These are phyloP conservation scores for Yarrowia porcina DNA, from an alignment of 805 yeast species.

Conservation along the genomic window DNA sequence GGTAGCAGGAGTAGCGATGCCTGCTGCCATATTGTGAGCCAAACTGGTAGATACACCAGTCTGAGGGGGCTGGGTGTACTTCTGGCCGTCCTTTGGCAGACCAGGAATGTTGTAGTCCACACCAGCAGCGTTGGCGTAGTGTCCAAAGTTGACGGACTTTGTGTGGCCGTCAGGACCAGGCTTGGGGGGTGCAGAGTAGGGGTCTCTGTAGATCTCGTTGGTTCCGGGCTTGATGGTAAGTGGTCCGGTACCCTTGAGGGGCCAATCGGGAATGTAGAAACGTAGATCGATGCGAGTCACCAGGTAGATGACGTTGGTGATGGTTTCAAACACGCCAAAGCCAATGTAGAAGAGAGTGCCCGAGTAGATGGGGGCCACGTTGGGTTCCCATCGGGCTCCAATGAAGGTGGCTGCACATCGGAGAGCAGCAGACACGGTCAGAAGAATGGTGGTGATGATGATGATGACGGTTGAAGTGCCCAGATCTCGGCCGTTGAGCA, in stretches of 20 bases:
- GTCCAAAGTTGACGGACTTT: neutral
- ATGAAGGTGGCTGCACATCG: conserved; percentile 14
- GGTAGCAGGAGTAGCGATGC: conserved; percentile 6
- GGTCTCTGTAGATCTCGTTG: conserved; percentile 18
- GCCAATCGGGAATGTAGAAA: conserved; percentile 71
- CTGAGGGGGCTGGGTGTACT: neutral
- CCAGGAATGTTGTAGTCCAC: conserved; percentile 9
- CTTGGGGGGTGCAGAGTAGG: conserved; percentile 2
- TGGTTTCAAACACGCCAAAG: conserved; percentile 65
- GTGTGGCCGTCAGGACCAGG: neutral
- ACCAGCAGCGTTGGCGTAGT: conserved; percentile 12
- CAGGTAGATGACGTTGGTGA: conserved; percentile 55
- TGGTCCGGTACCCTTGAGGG: conserved; percentile 37
- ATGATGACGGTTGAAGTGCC: conserved; percentile 9
- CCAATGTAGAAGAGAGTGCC: conserved; percentile 52
- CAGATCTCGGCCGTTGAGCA: conserved; percentile 9
- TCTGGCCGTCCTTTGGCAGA: conserved; percentile 4
- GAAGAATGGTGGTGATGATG: neutral
- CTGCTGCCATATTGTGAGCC: conserved; percentile 3
- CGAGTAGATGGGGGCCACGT: conserved; percentile 13
- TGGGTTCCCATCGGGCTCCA: neutral
- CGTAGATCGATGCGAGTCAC: conserved; percentile 71
- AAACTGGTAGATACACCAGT: neutral
- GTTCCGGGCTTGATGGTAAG: conserved; percentile 5
- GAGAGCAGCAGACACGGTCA: conserved; percentile 4